These are phyloP conservation scores for Neospora caninum DNA, from an alignment of 169 alveolate species.

Conservation along the genomic window DNA sequence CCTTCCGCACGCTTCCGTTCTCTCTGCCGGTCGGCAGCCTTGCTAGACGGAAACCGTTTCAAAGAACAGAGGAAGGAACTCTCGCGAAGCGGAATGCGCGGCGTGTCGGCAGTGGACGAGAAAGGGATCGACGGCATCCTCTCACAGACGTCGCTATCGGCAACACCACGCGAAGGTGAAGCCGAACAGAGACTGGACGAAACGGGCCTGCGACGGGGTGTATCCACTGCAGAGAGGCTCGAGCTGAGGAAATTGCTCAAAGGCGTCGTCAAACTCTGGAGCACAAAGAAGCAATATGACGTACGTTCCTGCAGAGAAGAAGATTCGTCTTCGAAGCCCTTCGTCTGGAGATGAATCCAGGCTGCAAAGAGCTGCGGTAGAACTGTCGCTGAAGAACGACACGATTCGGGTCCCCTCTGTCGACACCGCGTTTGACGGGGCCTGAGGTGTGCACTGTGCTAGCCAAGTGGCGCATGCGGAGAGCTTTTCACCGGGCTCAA, in stretches of 20 bases:
- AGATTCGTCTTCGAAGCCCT: too few species aligned
- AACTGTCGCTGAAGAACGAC: too few species aligned
- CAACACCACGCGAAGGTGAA: not conserved
- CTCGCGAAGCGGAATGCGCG: not conserved
- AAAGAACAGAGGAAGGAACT: not conserved
- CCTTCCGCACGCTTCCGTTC: not conserved
- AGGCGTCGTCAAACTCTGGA: slow-evolving; percentile 12
- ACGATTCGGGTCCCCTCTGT: too few species aligned
- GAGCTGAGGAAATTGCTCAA: not conserved
- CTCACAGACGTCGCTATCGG: not conserved
- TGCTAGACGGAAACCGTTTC: not conserved
- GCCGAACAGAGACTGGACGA: not conserved
- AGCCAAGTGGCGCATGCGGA: too few species aligned
- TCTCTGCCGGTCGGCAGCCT: not conserved
- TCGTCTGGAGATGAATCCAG: too few species aligned
- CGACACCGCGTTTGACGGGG: too few species aligned
- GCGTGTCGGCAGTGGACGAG: not conserved
- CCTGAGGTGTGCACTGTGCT: too few species aligned
- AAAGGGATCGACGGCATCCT: not conserved
- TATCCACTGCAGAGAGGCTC: not conserved
- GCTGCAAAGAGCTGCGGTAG: too few species aligned
- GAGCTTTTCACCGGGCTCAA: too few species aligned
- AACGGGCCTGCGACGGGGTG: not conserved
- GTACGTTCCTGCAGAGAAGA: not conserved
- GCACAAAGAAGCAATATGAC: not conserved